A percentile compares a stretch with the other conserved stretches of the same genome.
phyloP scores from a whole-genome alignment of 257 asterid genomes.

The Primulina huaijiensis region DNA sequence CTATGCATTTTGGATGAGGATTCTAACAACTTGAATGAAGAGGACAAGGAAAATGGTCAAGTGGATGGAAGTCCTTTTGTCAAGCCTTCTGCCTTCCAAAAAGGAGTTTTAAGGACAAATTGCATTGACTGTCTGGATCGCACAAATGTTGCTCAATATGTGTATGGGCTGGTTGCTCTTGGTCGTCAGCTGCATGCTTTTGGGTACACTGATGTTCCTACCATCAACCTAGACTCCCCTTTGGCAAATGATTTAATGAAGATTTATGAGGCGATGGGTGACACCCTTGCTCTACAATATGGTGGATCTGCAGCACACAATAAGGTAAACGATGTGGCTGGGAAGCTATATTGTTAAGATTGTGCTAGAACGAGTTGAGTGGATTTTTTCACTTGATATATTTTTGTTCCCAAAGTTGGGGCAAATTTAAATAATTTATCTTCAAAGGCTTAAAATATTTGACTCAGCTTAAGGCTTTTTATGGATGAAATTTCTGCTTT shows the following conservation, averaged over 20 bases:
- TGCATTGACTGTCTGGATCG: slow-evolving; percentile 98
- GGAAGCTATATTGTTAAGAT: slow-evolving; percentile 1
- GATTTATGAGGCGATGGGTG: slow-evolving; percentile 91
- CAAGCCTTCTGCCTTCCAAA: slow-evolving; percentile 59
- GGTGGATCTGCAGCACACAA: slow-evolving; percentile 99
- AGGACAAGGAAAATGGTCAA: slow-evolving; percentile 23
- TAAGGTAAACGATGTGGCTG: slow-evolving; percentile 51
- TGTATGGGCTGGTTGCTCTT: slow-evolving; percentile 78
- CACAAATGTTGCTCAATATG: slow-evolving; percentile 95
- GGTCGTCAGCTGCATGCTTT: slow-evolving; percentile 77
- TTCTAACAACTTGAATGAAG: slow-evolving; percentile 17
- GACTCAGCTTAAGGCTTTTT: neutral
- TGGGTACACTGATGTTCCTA: slow-evolving; percentile 51
- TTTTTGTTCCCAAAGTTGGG: neutral
- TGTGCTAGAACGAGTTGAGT: slow-evolving; percentile 1
- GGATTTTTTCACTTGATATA: neutral
- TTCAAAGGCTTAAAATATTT: neutral
- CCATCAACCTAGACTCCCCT: slow-evolving; percentile 51
- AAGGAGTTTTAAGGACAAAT: slow-evolving; percentile 87
- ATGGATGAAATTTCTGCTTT: neutral
- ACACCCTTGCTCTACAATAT: slow-evolving; percentile 86
- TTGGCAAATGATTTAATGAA: slow-evolving; percentile 80
- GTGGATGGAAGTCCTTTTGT: slow-evolving; percentile 25
- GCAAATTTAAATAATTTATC: slow-evolving; percentile 14
- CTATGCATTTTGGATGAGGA: slow-evolving; percentile 22